Percentiles rank a stretch among this genome's conserved stretches.
phyloP scores from a whole-genome alignment of 306 rosid species.

The Vigna trinervia region DNA sequence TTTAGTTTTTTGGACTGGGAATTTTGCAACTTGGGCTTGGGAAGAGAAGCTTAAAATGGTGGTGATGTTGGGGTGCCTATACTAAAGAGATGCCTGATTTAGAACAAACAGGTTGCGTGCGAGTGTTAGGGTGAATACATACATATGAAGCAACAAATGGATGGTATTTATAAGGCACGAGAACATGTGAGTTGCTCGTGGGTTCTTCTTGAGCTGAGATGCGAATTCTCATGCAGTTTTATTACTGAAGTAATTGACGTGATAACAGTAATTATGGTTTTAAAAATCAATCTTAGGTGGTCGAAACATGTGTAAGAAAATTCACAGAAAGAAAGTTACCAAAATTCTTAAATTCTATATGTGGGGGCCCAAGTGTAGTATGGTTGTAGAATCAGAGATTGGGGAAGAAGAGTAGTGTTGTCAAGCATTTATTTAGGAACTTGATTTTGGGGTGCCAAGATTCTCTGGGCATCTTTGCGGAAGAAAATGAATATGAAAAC shows the following conservation, averaged over 20 bases:
- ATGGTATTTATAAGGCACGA: conserved; percentile 1
- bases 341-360: neutral
- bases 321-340: neutral
- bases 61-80: neutral
- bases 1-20: neutral
- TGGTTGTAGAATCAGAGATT: neutral
- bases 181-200: neutral
- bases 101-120: neutral
- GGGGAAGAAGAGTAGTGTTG: neutral
- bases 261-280: too few relatives aligned
- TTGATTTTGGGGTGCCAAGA: conserved; percentile 46
- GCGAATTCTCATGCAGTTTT: neutral
- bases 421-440: neutral
- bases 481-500: conserved; percentile 54
- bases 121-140: neutral
- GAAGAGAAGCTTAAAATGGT: neutral
- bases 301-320: too few relatives aligned
- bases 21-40: neutral
- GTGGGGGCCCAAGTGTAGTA: neutral
- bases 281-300: too few relatives aligned
- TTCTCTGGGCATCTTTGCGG: conserved; percentile 66
- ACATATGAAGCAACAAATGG: neutral
- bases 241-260: neutral
- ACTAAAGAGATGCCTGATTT: neutral
- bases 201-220: neutral